Evolutionary conservation across 805 yeast genomes (phyloP), one percentile per base, ranked within the genome.

Genomic region (Dipodascopsis uninucleata): DNA sequence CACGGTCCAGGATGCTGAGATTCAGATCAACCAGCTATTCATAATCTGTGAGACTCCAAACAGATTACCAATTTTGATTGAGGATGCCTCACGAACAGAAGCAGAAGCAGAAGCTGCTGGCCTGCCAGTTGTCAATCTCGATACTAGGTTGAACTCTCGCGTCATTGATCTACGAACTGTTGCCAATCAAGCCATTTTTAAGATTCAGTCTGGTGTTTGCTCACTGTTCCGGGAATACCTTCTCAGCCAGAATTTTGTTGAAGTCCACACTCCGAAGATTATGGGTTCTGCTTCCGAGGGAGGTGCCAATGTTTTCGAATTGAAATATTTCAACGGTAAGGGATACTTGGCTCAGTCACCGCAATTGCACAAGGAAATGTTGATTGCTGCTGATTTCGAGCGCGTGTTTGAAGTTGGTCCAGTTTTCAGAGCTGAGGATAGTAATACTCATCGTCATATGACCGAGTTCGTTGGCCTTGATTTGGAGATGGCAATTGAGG

Each of bases 371-470:
- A 93, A 93, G 74, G 97, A 93, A 73, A 96, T 90, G 76, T 79
- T 90, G 67, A 93, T 93, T 70, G 96, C 97, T 36, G 94, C 95
- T 49, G 99, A 93, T 72, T 93, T 90, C 61, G 98, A 93, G 74
- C 80, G 79, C 61, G 99, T 93, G 38, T 93, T 79, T 65, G 99
- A 93, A 72, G 77, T 93, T 61, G 97, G 93, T 1, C 97, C 99
- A 28, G 97, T 93, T 34, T 93, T 93, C 78, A 81, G 99, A 71
- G 99, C 99, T 46, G 99, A 93, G 70, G 90, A 93, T 76, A 90
- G 97, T 52, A 89, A 93, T 74, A 90, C 98, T 17, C 97, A 93
- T 69, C 89, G 99, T 72, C 99, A 93, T 70, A 82, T 93, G 95
- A 93, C 99, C 45, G 99, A 93, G 71, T 93, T 93, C 67, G 85